A percentile compares a stretch with the other conserved stretches of the same genome.
Conservation (phyloP, 2,329 filamentous ascomycete species). For the Bretziella fagacearum region DNA sequence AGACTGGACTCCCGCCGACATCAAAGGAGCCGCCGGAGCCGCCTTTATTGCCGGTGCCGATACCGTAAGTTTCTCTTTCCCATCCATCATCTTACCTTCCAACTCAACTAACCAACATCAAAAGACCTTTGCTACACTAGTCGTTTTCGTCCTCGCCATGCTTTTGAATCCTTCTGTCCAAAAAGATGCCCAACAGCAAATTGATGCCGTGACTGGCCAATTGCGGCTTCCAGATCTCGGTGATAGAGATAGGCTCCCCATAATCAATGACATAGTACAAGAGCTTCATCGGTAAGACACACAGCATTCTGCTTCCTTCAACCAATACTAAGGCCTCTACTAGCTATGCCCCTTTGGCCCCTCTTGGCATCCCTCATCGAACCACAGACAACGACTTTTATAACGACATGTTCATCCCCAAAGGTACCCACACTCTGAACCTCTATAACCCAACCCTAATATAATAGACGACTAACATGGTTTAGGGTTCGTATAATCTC, state of each 20-base stretch:
- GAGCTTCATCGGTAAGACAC: constrained; percentile 1
- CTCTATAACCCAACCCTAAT: neutral
- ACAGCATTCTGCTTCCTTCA: neutral
- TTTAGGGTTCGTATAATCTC: neutral
- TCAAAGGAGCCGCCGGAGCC: constrained; percentile 33
- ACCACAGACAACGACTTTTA: constrained; percentile 39
- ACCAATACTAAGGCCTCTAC: neutral
- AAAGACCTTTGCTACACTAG: constrained; percentile 23
- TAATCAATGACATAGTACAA: neutral
- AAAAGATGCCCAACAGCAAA: constrained; percentile 27
- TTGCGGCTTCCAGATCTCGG: neutral
- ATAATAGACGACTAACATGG: neutral
- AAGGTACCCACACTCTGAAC: constrained; percentile 23
- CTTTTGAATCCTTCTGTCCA: constrained; percentile 28
- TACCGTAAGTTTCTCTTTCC: constrained; percentile 19
- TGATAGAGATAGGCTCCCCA: neutral
- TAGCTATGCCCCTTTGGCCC: constrained; percentile 28
- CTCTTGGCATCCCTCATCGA: constrained; percentile 36
- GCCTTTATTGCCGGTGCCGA: constrained; percentile 33
- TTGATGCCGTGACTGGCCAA: constrained; percentile 27
- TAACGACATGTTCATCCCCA: constrained; percentile 38
- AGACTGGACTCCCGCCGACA: constrained; percentile 24
- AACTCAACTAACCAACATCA: neutral
- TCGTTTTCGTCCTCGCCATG: constrained; percentile 28
- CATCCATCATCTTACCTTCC: neutral